Evolutionary conservation across 805 yeast genomes (phyloP).

Genomic region (Saturnispora ahearnii): DNA sequence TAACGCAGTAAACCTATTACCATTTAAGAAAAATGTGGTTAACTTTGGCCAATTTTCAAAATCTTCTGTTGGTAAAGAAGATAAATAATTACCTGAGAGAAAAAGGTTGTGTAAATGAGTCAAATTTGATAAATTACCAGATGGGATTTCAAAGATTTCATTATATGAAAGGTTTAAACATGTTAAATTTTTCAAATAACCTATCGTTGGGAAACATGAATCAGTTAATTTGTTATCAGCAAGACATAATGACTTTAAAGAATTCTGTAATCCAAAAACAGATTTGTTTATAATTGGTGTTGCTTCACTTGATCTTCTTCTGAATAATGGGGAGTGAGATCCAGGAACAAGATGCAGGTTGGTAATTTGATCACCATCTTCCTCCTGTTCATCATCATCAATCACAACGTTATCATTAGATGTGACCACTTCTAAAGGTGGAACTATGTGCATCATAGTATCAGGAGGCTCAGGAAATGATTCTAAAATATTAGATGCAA

Average conservation of each 20-base stretch:
- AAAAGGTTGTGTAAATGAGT: constrained; percentile 53
- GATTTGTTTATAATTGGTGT: constrained; percentile 7
- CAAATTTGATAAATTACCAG: constrained; percentile 55
- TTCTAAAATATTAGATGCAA: constrained; percentile 63
- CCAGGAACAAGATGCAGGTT: not conserved
- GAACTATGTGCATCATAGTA: constrained; percentile 3
- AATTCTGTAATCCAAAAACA: constrained; percentile 12
- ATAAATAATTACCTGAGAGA: constrained; percentile 74
- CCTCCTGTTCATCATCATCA: constrained; percentile 4
- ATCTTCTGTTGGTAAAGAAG: constrained; percentile 79
- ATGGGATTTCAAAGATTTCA: constrained; percentile 72
- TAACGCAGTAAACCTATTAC: constrained; percentile 73
- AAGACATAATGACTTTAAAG: constrained; percentile 47
- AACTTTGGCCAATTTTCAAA: constrained; percentile 53
- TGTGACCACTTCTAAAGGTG: constrained; percentile 6
- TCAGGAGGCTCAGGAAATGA: constrained; percentile 48
- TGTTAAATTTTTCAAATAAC: constrained; percentile 48
- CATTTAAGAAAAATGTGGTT: constrained; percentile 60
- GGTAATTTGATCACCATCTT: constrained; percentile 1
- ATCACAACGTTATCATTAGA: not conserved
- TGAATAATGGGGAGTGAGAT: not conserved
- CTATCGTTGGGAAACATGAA: constrained; percentile 60
- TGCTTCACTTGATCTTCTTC: constrained; percentile 14
- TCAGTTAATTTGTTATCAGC: constrained; percentile 83
- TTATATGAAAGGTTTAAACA: constrained; percentile 75